Evolutionary conservation across 805 yeast species (phyloP).

Genomic region (Wickerhamiella galacta): DNA sequence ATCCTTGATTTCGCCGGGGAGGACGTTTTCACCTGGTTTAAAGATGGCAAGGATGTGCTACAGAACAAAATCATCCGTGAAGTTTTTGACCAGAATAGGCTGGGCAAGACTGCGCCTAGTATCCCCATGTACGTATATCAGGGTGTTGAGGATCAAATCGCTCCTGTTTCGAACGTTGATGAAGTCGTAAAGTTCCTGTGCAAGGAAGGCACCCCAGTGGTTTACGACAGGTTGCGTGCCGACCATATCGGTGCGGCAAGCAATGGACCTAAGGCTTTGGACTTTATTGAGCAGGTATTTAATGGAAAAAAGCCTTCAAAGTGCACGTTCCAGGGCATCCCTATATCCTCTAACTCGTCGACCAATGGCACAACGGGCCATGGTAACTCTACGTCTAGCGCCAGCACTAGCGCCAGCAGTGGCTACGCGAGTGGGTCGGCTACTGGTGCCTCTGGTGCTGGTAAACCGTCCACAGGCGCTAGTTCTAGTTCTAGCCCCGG

Average conservation of each 20-base stretch:
- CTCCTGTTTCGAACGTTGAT: constrained; percentile 12
- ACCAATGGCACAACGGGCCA: neutral
- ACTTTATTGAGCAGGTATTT: constrained; percentile 1
- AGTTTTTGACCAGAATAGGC: constrained; percentile 11
- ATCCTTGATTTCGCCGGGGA: constrained; percentile 7
- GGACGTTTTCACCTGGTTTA: constrained; percentile 11
- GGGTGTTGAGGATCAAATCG: constrained; percentile 16
- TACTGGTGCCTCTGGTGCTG: neutral
- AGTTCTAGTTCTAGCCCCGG: neutral
- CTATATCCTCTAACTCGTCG: neutral
- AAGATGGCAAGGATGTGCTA: constrained; percentile 11
- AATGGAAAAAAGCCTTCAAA: constrained; percentile 1
- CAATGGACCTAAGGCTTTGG: neutral
- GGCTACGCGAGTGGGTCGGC: neutral
- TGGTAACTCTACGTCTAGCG: neutral
- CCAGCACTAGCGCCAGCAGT: neutral
- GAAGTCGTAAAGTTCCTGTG: constrained; percentile 14
- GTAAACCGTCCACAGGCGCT: neutral
- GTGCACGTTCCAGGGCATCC: constrained; percentile 3
- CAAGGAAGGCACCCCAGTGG: constrained; percentile 13
- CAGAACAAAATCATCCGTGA: constrained; percentile 4
- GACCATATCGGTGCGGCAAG: constrained; percentile 5
- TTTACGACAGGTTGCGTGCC: constrained; percentile 9
- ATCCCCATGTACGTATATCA: constrained; percentile 17
- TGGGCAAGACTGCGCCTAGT: constrained; percentile 14